phyloP scores from a whole-genome alignment of 2,329 filamentous ascomycete genomes.

The Pseudofabraea citricarpa region DNA sequence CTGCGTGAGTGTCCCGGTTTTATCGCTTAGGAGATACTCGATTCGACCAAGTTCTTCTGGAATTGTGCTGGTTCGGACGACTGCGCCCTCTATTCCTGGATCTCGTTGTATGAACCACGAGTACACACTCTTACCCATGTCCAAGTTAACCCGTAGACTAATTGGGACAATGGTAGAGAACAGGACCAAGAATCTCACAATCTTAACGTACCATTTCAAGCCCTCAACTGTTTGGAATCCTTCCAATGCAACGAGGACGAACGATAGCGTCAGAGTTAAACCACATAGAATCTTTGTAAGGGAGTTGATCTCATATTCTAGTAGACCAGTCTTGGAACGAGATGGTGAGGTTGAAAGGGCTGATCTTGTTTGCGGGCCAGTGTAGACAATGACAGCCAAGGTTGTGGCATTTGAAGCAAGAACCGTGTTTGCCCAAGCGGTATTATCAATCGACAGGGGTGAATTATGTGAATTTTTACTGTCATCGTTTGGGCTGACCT shows the following conservation, averaged over 20 bases:
- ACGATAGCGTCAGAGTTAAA: constrained; percentile 78
- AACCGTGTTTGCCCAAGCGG: constrained; percentile 97
- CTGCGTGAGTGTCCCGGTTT: constrained; percentile 95
- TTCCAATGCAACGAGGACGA: constrained; percentile 83
- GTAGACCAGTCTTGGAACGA: constrained; percentile 85
- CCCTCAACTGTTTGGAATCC: constrained; percentile 66
- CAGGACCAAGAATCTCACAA: constrained; percentile 94
- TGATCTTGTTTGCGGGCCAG: constrained; percentile 87
- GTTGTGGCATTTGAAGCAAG: constrained; percentile 89
- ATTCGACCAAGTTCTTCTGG: constrained; percentile 94
- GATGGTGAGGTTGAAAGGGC: constrained; percentile 89
- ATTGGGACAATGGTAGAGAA: constrained; percentile 99
- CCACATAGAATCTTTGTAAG: constrained; percentile 93
- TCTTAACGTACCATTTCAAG: constrained; percentile 86
- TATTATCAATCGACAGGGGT: constrained; percentile 89
- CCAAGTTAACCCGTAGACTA: constrained; percentile 90
- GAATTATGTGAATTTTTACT: constrained; percentile 49
- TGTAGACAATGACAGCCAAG: constrained; percentile 88
- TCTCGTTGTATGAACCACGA: constrained; percentile 94
- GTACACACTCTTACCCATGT: constrained; percentile 95
- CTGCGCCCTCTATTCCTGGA: constrained; percentile 80
- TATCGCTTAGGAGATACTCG: constrained; percentile 93
- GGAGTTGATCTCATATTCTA: constrained; percentile 96
- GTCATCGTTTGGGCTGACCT: constrained; percentile 28
- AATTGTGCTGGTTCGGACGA: constrained; percentile 95